Evolutionary conservation across 2,329 filamentous ascomycete species (phyloP).

Genomic region (Fusarium chlamydosporum): DNA sequence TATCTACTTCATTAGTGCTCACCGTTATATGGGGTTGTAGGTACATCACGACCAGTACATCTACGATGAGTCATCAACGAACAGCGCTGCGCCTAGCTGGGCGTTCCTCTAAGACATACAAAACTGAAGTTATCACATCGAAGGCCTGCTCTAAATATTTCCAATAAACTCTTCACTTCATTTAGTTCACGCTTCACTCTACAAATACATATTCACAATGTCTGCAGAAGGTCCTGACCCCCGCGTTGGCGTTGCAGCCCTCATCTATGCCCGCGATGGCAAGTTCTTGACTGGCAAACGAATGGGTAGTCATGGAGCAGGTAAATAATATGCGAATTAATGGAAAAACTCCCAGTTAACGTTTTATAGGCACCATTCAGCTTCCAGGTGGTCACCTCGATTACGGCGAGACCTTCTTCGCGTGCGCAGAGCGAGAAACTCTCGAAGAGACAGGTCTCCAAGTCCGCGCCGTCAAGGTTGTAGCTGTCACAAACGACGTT

Average conservation of each 20-base stretch:
- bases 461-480: conserved; percentile 66
- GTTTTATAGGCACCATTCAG: conserved; percentile 69
- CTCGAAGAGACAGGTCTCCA: conserved; percentile 78
- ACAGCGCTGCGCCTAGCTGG: conserved; percentile 16
- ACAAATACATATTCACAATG: conserved; percentile 12
- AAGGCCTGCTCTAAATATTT: not conserved
- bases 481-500: conserved; percentile 76
- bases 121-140: conserved; percentile 6
- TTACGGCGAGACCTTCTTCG: conserved; percentile 71
- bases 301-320: conserved; percentile 64
- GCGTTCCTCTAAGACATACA: conserved; percentile 12
- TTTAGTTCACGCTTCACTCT: not conserved
- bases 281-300: conserved; percentile 64
- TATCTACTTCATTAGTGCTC: conserved; percentile 13
- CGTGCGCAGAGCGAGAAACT: conserved; percentile 76
- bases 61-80: conserved; percentile 35
- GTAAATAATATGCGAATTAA: conserved; percentile 54
- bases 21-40: not conserved
- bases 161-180: too few species aligned
- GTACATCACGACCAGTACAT: not conserved
- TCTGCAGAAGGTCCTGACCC: conserved; percentile 47
- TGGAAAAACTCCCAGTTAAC: too few species aligned
- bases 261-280: conserved; percentile 61
- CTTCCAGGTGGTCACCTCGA: conserved; percentile 85
- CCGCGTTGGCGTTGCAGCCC: conserved; percentile 64